Evolutionary conservation across 2,329 filamentous ascomycete genomes (phyloP), one percentile per base, ranked within the genome.

Genomic region (Xylariaceae sp.): DNA sequence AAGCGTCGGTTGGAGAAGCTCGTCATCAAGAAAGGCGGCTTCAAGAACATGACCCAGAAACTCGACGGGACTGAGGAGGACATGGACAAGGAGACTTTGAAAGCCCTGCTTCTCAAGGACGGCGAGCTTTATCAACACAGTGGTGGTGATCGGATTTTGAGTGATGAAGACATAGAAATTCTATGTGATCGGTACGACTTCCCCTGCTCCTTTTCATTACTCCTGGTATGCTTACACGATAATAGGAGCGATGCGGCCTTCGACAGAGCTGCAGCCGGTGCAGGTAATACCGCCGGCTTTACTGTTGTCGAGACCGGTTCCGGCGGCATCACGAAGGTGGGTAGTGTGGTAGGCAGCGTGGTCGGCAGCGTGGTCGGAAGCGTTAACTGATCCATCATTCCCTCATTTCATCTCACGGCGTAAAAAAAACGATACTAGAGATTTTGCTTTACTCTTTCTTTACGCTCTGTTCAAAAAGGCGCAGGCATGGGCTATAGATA

Each of bases 1-100:
- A 99, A 99, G 74, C 87, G 94, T 0, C 83, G 92, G 1, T 81
- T 99, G 0, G 94, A 99, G 72, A 96, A 97, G 71, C 80, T 99
- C 0, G 91, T 99, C 5, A 99, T 99, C 69, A 89, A 93, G 62
- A 97, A 97, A 72, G 93, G 93, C 1, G 87, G 89, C 4, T 93
- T 95, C 74, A 85, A 82, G 64, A 86, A 82, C 9, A 84, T 92
- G 75, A 80, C 78, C 0, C 81, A 88, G 68, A 86, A 86, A 67
- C 78, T 83, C 66, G 77, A 80, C 56, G 68, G 75, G 54, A 77
- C 70, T 55, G 84, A 80, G 60, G 76, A 78, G 60, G 76, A 78
- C 48, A 74, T 89, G 1, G 82, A 86, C 55, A 80, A 82, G 18
- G 82, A 92, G 62, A 79, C 78, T 8, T 77, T 89, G 23, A 82